phyloP scores from a whole-genome alignment of 805 yeast species.

The Candida dajiaensis region DNA sequence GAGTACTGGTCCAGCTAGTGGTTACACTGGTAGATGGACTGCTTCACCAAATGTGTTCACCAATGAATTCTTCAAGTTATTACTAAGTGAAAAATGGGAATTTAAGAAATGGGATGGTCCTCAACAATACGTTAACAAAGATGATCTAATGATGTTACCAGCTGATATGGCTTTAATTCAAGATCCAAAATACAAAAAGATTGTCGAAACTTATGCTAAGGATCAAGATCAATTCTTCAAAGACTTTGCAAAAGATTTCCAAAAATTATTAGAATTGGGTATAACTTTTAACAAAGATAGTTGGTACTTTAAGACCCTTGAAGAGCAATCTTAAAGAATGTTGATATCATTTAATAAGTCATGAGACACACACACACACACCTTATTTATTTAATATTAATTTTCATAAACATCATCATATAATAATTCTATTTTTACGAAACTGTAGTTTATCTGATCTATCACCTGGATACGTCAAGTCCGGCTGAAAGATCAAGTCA shows the following conservation, averaged over 20 bases:
- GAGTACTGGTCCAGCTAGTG: constrained; percentile 42
- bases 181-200: constrained; percentile 51
- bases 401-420: background rate
- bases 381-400: background rate
- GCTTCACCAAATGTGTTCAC: constrained; percentile 68
- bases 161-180: constrained; percentile 68
- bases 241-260: constrained; percentile 64
- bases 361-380: no score
- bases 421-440: no score
- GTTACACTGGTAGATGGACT: constrained; percentile 90
- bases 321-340: constrained; percentile 41
- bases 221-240: constrained; percentile 56
- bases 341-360: constrained; percentile 13
- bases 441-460: no score
- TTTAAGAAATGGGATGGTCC: constrained; percentile 57
- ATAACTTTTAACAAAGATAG: constrained; percentile 45
- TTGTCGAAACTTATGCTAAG: constrained; percentile 63
- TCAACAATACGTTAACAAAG: constrained; percentile 52
- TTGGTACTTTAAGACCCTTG: constrained; percentile 58
- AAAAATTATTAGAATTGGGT: constrained; percentile 72
- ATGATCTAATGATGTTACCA: constrained; percentile 80
- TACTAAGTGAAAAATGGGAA: constrained; percentile 50
- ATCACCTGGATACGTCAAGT: no score
- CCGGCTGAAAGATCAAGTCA: no score
- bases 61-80: constrained; percentile 63